Conservation (phyloP, 805 yeast species). For the Ogataea pilisensis region DNA sequence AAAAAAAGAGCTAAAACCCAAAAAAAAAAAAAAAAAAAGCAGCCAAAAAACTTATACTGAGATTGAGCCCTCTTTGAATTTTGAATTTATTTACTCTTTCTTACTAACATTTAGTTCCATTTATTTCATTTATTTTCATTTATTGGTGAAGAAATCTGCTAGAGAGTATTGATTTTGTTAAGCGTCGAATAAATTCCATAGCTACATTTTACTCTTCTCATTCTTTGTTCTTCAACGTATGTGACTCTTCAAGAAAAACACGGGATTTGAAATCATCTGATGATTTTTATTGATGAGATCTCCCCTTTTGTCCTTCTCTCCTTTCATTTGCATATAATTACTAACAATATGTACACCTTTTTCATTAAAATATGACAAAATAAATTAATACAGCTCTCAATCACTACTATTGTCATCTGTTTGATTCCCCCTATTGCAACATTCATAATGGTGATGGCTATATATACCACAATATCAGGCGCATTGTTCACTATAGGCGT, state of each 20-base stretch:
- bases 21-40: too few species aligned
- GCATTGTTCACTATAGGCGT: slow-evolving; percentile 17
- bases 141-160: background rate
- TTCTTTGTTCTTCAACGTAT: slow-evolving; percentile 9
- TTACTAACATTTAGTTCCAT: too few species aligned
- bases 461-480: slow-evolving; percentile 13
- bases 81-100: too few species aligned
- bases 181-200: background rate
- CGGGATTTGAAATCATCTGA: background rate
- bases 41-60: background rate
- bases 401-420: slow-evolving; percentile 12
- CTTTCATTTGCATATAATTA: background rate
- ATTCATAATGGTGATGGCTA: slow-evolving; percentile 12
- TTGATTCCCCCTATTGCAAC: slow-evolving; percentile 14
- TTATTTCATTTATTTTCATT: too few species aligned
- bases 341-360: background rate
- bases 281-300: background rate
- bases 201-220: slow-evolving; percentile 2
- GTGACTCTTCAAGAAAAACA: background rate
- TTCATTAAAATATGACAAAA: background rate
- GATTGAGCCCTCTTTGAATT: background rate
- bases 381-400: slow-evolving; percentile 4
- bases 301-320: background rate
- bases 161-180: background rate
- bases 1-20: too few species aligned